Percentiles rank a stretch among this genome's conserved stretches.
phyloP scores from a whole-genome alignment of 306 rosid species.

The Cicer bijugum region DNA sequence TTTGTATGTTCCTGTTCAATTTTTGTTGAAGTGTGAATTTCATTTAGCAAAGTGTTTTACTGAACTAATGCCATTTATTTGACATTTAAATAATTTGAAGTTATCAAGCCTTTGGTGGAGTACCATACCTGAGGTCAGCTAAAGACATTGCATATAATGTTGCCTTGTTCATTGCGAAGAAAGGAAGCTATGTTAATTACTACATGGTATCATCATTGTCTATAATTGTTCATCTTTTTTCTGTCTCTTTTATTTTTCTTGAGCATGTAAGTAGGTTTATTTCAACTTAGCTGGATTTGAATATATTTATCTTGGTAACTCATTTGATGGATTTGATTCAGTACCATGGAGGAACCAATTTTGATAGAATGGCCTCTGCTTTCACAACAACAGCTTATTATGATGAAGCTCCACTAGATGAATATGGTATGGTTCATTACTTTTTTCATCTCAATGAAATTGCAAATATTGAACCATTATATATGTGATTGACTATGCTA shows the following conservation, averaged over 20 bases:
- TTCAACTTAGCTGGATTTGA: background rate
- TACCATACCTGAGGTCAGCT: constrained; percentile 54
- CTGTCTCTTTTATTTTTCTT: constrained; percentile 18
- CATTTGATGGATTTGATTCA: constrained; percentile 37
- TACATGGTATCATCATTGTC: constrained; percentile 52
- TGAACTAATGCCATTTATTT: constrained; percentile 28
- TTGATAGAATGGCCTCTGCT: constrained; percentile 52
- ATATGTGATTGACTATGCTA: constrained; percentile 19
- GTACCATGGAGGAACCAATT: constrained; percentile 72
- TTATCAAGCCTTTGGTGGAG: constrained; percentile 54
- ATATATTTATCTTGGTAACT: background rate
- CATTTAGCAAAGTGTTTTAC: constrained; percentile 3
- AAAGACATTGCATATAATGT: constrained; percentile 58
- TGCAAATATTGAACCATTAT: background rate
- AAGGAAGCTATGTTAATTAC: constrained; percentile 67
- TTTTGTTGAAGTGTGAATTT: background rate
- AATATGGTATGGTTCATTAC: constrained; percentile 50
- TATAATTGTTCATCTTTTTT: constrained; percentile 2
- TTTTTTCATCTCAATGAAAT: constrained; percentile 1
- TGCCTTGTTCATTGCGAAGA: constrained; percentile 60
- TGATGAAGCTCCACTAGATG: constrained; percentile 61
- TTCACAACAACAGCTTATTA: constrained; percentile 52
- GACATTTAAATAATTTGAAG: constrained; percentile 42
- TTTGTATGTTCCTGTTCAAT: constrained; percentile 54
- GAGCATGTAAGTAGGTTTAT: background rate